phyloP scores from a whole-genome alignment of 2,329 filamentous ascomycete genomes.

The Dichotomopilus funicola region DNA sequence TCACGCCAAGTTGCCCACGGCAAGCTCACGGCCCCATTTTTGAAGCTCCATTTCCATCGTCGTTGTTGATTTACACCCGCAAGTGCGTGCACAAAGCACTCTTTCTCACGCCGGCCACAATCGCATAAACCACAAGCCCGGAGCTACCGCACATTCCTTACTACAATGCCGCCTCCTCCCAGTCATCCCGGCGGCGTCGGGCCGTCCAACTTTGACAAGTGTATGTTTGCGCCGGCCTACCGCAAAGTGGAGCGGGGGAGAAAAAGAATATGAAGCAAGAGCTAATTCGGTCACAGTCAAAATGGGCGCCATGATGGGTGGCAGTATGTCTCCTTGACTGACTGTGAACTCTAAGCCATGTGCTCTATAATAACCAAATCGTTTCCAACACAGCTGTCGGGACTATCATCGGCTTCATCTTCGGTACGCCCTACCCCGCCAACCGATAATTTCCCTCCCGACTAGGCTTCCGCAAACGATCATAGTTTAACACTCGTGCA shows the following conservation, averaged over 20 bases:
- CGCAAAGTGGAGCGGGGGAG: conserved; percentile 2
- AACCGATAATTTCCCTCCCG: not conserved
- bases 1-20: too few species aligned
- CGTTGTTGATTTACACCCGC: too few species aligned
- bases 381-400: conserved; percentile 64
- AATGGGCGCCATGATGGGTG: conserved; percentile 98
- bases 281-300: conserved; percentile 58
- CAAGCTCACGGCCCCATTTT: too few species aligned
- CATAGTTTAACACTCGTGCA: conserved; percentile 35
- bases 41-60: too few species aligned
- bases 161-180: conserved; percentile 31
- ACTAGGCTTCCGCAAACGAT: not conserved
- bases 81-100: too few species aligned
- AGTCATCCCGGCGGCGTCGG: conserved; percentile 30
- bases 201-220: conserved; percentile 49
- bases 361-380: conserved; percentile 23
- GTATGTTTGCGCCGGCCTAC: conserved; percentile 30
- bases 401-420: conserved; percentile 95
- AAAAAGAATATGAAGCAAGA: not conserved
- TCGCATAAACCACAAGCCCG: not conserved
- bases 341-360: not conserved
- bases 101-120: too few species aligned
- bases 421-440: conserved; percentile 51
- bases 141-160: not conserved
- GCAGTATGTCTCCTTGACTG: conserved; percentile 59